A percentile compares a stretch with the other conserved stretches of the same genome.
Evolutionary conservation across 192 early-diverging fungal genomes (phyloP).

Genomic region (Physocladia obscura): DNA sequence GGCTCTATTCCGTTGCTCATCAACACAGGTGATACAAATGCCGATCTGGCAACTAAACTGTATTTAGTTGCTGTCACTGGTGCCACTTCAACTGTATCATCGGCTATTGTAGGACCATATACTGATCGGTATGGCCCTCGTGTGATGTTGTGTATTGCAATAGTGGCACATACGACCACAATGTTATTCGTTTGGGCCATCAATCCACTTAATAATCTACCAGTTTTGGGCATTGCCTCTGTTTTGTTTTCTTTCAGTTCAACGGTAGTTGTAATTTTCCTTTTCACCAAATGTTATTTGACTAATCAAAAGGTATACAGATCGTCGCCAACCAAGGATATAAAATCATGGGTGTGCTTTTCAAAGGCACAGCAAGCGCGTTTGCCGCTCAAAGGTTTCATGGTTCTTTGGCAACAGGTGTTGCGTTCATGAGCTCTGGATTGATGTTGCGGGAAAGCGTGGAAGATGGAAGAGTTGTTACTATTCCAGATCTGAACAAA

Average conservation of each 20-base stretch:
- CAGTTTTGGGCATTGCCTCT: slow-evolving; percentile 1
- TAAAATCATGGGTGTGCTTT: slow-evolving; percentile 28
- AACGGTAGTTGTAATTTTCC: background rate
- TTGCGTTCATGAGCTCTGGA: slow-evolving; percentile 21
- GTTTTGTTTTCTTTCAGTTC: slow-evolving; percentile 20
- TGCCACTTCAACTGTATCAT: background rate
- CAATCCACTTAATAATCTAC: slow-evolving; percentile 2
- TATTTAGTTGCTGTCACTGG: slow-evolving; percentile 11
- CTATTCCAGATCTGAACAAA: slow-evolving; percentile 4
- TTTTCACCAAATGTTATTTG: background rate
- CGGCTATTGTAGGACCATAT: slow-evolving; percentile 2
- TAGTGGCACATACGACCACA: background rate
- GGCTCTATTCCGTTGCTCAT: slow-evolving; percentile 24
- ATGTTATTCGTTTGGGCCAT: slow-evolving; percentile 1
- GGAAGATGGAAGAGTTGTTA: no score
- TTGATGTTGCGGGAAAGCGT: background rate
- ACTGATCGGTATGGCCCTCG: slow-evolving; percentile 15
- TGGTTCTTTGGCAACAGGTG: slow-evolving; percentile 15
- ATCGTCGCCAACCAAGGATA: slow-evolving; percentile 18
- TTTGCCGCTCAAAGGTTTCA: slow-evolving; percentile 33
- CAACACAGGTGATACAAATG: slow-evolving; percentile 2
- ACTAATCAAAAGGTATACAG: background rate
- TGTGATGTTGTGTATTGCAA: slow-evolving; percentile 12
- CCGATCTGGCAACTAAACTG: slow-evolving; percentile 11
- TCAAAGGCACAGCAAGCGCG: slow-evolving; percentile 14